Percentiles rank a stretch among this genome's conserved stretches.
Conservation (phyloP, 805 yeast genomes). For the Wickerhamomyces silvicola region DNA sequence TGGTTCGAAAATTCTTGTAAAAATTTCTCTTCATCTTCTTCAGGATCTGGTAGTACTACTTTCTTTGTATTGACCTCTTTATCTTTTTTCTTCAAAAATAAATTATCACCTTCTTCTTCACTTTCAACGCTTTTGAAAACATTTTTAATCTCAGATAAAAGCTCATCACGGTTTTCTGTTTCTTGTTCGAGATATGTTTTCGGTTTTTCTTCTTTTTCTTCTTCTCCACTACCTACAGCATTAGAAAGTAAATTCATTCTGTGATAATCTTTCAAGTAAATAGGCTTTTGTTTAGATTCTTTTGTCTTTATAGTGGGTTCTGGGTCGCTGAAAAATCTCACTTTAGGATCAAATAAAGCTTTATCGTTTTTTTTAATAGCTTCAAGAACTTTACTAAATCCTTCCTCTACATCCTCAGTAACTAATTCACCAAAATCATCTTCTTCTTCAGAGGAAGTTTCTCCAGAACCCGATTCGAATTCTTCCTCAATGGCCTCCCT, state of each 20-base stretch:
- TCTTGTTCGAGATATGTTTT: constrained; percentile 74
- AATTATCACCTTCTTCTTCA: constrained; percentile 37
- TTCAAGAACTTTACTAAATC: constrained; percentile 62
- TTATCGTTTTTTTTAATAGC: constrained; percentile 68
- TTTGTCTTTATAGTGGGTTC: constrained; percentile 31
- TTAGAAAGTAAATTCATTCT: constrained; percentile 68
- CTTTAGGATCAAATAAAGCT: constrained; percentile 57
- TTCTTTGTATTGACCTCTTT: constrained; percentile 21
- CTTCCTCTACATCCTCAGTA: constrained; percentile 79
- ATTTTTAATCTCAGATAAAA: constrained; percentile 71
- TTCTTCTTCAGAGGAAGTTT: constrained; percentile 57
- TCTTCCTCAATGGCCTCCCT: constrained; percentile 26
- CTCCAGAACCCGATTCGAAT: constrained; percentile 33
- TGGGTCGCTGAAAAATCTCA: constrained; percentile 67
- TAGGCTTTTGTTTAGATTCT: constrained; percentile 51
- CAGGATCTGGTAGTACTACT: constrained; percentile 57
- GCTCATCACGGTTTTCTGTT: constrained; percentile 62
- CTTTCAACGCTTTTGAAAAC: constrained; percentile 48
- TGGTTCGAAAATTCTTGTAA: constrained; percentile 63
- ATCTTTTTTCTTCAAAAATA: constrained; percentile 55
- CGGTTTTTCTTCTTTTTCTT: constrained; percentile 39
- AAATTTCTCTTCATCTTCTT: constrained; percentile 57
- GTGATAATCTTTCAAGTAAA: constrained; percentile 89
- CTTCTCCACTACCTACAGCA: constrained; percentile 47
- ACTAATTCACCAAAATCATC: constrained; percentile 87